Percentiles rank a stretch among this genome's conserved stretches.
Conservation (phyloP, 306 rosid genomes). For the Fagus crenata region DNA sequence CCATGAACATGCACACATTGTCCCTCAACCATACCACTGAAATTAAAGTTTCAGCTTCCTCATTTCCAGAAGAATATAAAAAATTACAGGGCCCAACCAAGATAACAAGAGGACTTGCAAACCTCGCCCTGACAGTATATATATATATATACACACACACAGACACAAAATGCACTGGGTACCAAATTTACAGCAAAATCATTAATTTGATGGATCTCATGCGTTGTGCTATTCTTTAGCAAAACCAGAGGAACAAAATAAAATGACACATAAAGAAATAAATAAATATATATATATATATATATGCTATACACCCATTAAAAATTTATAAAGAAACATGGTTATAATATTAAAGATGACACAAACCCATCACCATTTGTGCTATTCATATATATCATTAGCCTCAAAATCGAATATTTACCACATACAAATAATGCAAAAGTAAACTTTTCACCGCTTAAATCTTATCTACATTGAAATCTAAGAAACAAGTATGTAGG, state of each 20-base stretch:
- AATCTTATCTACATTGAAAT: background rate
- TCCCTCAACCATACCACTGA: background rate
- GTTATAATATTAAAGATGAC: background rate
- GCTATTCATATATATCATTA: background rate
- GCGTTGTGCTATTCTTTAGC: background rate
- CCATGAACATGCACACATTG: background rate
- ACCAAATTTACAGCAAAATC: background rate
- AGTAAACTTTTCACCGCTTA: background rate
- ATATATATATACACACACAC: too few relatives aligned
- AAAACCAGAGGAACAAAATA: background rate
- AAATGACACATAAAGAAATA: background rate
- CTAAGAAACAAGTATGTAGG: background rate
- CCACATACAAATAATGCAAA: background rate
- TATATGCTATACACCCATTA: background rate
- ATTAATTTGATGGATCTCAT: background rate
- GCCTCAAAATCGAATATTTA: background rate
- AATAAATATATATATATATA: too few relatives aligned
- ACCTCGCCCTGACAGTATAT: too few relatives aligned
- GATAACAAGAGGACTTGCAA: too few relatives aligned
- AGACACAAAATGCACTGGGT: background rate
- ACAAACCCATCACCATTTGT: background rate
- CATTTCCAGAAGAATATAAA: background rate
- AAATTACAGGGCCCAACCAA: background rate
- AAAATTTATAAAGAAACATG: too few relatives aligned
- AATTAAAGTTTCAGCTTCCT: background rate